A percentile compares a stretch with the other conserved stretches of the same genome.
Evolutionary conservation across 176 grass and related monocot species (phyloP).

Genomic region (Oryza meyeriana): DNA sequence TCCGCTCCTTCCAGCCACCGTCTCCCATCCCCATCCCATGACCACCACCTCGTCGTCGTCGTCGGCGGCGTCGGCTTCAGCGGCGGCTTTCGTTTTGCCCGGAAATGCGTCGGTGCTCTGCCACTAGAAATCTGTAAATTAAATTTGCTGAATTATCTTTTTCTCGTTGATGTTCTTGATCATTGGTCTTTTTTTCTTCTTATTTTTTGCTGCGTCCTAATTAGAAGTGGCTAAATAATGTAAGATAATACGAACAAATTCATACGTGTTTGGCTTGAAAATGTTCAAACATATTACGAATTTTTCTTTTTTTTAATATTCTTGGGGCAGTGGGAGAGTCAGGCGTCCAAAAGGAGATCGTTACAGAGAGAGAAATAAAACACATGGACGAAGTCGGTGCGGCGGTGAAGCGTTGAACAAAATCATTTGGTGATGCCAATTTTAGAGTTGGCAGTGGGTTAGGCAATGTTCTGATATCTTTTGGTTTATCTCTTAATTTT

Average conservation of each 20-base stretch:
- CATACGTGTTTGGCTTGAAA: not conserved
- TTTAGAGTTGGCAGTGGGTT: no score
- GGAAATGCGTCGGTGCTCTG: not conserved
- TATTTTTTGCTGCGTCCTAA: not conserved
- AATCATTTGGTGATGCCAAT: not conserved
- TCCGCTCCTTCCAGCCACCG: slow-evolving; percentile 46
- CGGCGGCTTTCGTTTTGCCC: not conserved
- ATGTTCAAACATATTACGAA: not conserved
- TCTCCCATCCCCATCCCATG: slow-evolving; percentile 51
- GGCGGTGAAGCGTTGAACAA: not conserved
- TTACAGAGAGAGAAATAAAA: not conserved
- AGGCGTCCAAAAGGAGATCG: not conserved
- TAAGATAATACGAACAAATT: not conserved
- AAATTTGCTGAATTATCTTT: not conserved
- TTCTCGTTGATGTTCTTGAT: not conserved
- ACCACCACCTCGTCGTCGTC: not conserved
- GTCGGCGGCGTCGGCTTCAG: no score
- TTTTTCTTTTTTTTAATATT: not conserved
- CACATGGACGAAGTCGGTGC: not conserved
- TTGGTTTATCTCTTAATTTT: no score
- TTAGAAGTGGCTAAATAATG: slow-evolving; percentile 12
- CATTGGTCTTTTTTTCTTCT: not conserved
- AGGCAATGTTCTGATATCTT: no score
- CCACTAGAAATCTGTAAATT: not conserved
- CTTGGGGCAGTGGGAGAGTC: not conserved